Base-by-base conservation (phyloP, 306 rosid species). In the Glycyrrhiza uralensis region DNA sequence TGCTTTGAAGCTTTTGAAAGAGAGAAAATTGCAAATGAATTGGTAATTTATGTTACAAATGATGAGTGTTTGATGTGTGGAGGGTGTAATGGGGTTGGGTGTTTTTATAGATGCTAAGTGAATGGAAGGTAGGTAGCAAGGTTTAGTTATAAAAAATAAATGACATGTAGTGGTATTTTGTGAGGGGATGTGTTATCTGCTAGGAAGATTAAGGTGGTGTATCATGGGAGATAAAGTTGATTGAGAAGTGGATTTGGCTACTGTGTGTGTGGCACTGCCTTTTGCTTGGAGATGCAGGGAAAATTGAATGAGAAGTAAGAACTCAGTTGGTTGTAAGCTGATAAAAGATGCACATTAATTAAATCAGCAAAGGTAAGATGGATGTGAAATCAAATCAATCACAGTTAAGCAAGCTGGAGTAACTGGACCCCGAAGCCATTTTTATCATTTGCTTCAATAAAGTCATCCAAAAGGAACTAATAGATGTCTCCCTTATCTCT, bases 311-410 rank as follows among this genome's bases (percentile, higher is more conserved):
- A 69, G 79, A 79, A 69, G 61, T 54, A 57, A 33, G 61, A 63
- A 29, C 6, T 71, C 30, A 65, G 38, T 57, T 77, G 81, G 75
- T 26, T 57, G 76, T 44, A 64, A 35, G 45, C 20, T 67, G 45
- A 71, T 55, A 50, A 33, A 69, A 28, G 39, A 71, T 71, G 49
- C 72, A 63, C 56, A 56, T 20, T 13, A 19, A 14, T 63, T n/a
- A n/a, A n/a, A n/a, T 13, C 51, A 56, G 57, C 33, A 26, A 79
- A 46, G 81, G 76, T 68, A 66, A 46, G 71, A 54, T 1, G 19
- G 78, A 42, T 71, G 74, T 35, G 49, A 38, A 65, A 79, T 56
- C 83, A 56, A 79, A 78, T 78, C 82, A 78, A 52, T 72, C 60
- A 63, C 26, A 15, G 36, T 44, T 52, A 71, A 51, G 56, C 32